Evolutionary conservation across 768 basidiomycete species (phyloP).

Genomic region (Neoboletus subvelutipes): DNA sequence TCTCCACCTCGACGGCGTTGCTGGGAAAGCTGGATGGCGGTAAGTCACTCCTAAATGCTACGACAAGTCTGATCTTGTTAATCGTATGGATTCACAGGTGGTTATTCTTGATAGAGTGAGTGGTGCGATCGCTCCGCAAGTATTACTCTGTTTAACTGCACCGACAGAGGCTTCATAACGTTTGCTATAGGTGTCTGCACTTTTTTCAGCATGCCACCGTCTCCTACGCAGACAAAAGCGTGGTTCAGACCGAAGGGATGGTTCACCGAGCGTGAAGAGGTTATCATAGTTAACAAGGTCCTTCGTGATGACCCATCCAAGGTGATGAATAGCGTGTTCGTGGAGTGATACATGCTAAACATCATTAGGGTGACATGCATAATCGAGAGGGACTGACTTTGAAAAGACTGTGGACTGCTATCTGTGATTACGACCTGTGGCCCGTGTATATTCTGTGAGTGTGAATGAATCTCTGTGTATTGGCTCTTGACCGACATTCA

Average conservation of each 20-base stretch:
- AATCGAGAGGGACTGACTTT: conserved; percentile 60
- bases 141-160: background rate
- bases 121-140: background rate
- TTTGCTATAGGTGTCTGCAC: conserved; percentile 51
- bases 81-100: conserved; percentile 32
- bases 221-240: conserved; percentile 56
- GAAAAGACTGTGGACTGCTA: conserved; percentile 49
- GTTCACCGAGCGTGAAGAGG: conserved; percentile 62
- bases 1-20: conserved; percentile 28
- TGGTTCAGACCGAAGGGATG: conserved; percentile 62
- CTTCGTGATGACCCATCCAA: conserved; percentile 64
- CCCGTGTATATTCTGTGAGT: conserved; percentile 55
- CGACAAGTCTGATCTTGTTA: background rate
- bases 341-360: background rate
- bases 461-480: background rate
- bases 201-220: conserved; percentile 60
- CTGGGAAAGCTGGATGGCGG: conserved; percentile 17
- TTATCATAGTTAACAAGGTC: conserved; percentile 59
- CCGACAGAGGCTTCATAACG: conserved; percentile 37
- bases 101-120: conserved; percentile 34
- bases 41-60: conserved; percentile 27
- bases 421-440: conserved; percentile 66
- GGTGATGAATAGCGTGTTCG: conserved; percentile 20
- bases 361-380: conserved; percentile 51
- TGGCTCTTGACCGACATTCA: background rate